Base-by-base conservation (phyloP, 345 rosid genomes). In the Eutrema japonicum region DNA sequence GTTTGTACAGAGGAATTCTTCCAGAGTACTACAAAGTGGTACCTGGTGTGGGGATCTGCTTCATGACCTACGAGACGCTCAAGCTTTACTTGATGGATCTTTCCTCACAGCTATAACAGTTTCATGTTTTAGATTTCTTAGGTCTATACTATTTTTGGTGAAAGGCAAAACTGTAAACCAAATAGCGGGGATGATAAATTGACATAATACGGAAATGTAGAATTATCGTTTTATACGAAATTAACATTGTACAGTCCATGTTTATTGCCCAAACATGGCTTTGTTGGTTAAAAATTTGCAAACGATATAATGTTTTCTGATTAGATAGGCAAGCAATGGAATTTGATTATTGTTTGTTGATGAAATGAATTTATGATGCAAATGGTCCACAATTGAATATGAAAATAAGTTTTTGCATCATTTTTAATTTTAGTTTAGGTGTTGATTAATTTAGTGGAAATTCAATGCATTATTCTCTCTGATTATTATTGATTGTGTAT, bases 21-120 rank as follows among this genome's bases (percentile, higher is more conserved):
- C 97, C 98, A 1, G 97, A 93, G 71, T 93, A 91, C 82, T 89
- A 84, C 80, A 91, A 91, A 86, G 98, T 91, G 70, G 96, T 94
- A 59, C 98, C 97, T 3, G 87, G 95, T 52, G 96, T 94, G 3
- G 98, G 97, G 11, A 94, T 91, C 13, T 87, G 96, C 78, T 94
- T 94, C 84, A 94, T 91, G 97, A 91, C 97, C 8, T 91, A 94
- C 8, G 98, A 94, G 83, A 82, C 88, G 26, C 79, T 94, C 74
- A 89, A 87, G 87, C 81, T 76, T 78, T 80, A 91, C 74, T 77
- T 88, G 14, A 83, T 76, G 35, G 86, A 88, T 71, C 73, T 80
- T 51, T 30, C 80, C 11, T 18, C 84, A 13, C 32, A 77, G 66
- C 57, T 83, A 59, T 86, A 79, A 78, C 55, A 33, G 7, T 59